phyloP scores from a whole-genome alignment of 495 filamentous ascomycete species.

The Podospora anserina region DNA sequence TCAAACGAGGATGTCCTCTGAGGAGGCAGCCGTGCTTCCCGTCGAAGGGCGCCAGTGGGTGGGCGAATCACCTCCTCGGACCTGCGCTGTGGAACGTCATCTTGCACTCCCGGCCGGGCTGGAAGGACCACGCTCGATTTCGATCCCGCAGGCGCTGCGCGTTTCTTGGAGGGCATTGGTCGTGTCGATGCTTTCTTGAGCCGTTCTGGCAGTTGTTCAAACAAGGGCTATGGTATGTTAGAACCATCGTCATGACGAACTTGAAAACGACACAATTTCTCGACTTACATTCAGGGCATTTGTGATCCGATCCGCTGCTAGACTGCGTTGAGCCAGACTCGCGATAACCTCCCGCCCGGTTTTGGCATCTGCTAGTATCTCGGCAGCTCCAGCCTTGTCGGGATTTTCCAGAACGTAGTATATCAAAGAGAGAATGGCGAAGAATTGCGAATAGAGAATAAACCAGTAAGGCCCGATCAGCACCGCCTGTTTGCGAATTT shows the following conservation, averaged over 20 bases:
- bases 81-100: slow-evolving; percentile 33
- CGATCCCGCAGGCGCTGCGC: slow-evolving; percentile 54
- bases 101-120: slow-evolving; percentile 28
- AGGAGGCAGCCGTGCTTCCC: slow-evolving; percentile 23
- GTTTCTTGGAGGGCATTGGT: slow-evolving; percentile 51
- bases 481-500: slow-evolving; percentile 80
- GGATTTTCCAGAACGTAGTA: slow-evolving; percentile 92
- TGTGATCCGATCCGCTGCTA: slow-evolving; percentile 84
- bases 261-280: not conserved
- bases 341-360: slow-evolving; percentile 79
- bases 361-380: slow-evolving; percentile 77
- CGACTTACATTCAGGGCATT: slow-evolving; percentile 62
- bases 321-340: slow-evolving; percentile 72
- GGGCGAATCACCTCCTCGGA: slow-evolving; percentile 51
- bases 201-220: slow-evolving; percentile 74
- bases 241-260: slow-evolving; percentile 3
- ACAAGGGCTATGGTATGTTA: slow-evolving; percentile 54
- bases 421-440: slow-evolving; percentile 82
- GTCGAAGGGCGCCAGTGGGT: slow-evolving; percentile 27
- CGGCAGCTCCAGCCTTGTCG: slow-evolving; percentile 67
- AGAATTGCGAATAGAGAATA: slow-evolving; percentile 93
- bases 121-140: slow-evolving; percentile 29
- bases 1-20: slow-evolving; percentile 37
- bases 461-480: slow-evolving; percentile 96
- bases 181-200: slow-evolving; percentile 49